phyloP scores from a whole-genome alignment of 2,329 filamentous ascomycete genomes.

The Colletotrichum sp. region DNA sequence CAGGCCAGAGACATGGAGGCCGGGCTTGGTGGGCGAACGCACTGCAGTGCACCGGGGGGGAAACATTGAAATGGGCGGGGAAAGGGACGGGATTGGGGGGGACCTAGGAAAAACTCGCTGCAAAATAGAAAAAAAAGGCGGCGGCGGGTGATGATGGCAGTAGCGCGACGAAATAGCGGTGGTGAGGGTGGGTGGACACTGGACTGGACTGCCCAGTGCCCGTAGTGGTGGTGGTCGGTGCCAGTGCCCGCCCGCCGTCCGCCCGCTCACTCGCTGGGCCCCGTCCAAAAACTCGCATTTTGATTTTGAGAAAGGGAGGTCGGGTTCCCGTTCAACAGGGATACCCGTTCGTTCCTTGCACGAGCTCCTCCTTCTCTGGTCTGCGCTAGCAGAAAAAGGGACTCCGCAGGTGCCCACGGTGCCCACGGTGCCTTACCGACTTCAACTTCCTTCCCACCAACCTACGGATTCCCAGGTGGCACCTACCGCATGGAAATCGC shows the following conservation, averaged over 20 bases:
- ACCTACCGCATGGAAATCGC: background rate
- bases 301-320: background rate
- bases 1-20: background rate
- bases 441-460: background rate
- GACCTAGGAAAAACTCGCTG: background rate
- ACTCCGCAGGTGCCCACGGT: background rate
- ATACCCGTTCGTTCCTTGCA: constrained; percentile 1
- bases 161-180: constrained; percentile 1
- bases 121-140: background rate
- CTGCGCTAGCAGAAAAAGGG: background rate
- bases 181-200: background rate
- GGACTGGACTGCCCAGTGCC: background rate
- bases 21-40: background rate
- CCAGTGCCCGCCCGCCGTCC: background rate
- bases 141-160: background rate
- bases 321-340: constrained; percentile 1
- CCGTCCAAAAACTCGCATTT: background rate
- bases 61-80: background rate
- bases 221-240: background rate
- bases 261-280: background rate
- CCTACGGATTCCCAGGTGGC: background rate
- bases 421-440: background rate
- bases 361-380: background rate
- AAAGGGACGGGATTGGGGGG: background rate
- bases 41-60: background rate